phyloP scores from a whole-genome alignment of 108 stramenopile species.

The Fragilariopsis cylindrus region DNA sequence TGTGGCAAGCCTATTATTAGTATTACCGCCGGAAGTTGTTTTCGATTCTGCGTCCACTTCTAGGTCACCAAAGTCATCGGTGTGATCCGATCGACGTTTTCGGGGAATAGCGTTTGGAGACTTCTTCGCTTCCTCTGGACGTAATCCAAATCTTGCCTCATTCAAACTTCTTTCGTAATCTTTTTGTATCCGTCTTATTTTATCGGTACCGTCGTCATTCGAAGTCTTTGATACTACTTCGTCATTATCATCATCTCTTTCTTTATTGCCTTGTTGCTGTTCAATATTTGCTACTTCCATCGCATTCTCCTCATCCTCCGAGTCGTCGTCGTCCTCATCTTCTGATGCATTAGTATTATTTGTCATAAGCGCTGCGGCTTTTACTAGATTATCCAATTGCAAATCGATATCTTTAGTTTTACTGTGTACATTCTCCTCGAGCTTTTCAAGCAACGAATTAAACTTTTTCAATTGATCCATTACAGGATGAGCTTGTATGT shows the following conservation, averaged over 20 bases:
- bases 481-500: slow-evolving; percentile 75
- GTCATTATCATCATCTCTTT: not conserved
- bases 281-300: not conserved
- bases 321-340: slow-evolving; percentile 3
- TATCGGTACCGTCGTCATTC: slow-evolving; percentile 30
- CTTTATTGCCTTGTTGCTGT: slow-evolving; percentile 1
- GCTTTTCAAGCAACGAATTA: slow-evolving; percentile 52
- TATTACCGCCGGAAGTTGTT: not conserved
- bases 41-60: slow-evolving; percentile 44
- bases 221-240: not conserved
- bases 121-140: slow-evolving; percentile 54
- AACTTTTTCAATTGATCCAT: slow-evolving; percentile 74
- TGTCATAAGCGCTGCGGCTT: slow-evolving; percentile 70
- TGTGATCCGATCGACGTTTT: slow-evolving; percentile 24
- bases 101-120: slow-evolving; percentile 8
- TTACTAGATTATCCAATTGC: slow-evolving; percentile 64
- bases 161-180: slow-evolving; percentile 32
- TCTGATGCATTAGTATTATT: not conserved
- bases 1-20: slow-evolving; percentile 42
- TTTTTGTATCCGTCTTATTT: slow-evolving; percentile 24
- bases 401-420: slow-evolving; percentile 46
- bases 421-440: slow-evolving; percentile 60
- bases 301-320: not conserved
- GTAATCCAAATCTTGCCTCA: slow-evolving; percentile 76
- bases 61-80: slow-evolving; percentile 56